Percentiles rank a stretch among this genome's conserved stretches.
These are phyloP conservation scores for Piper longum DNA, from an alignment of 164 flowering plant species.

Conservation along the genomic window DNA sequence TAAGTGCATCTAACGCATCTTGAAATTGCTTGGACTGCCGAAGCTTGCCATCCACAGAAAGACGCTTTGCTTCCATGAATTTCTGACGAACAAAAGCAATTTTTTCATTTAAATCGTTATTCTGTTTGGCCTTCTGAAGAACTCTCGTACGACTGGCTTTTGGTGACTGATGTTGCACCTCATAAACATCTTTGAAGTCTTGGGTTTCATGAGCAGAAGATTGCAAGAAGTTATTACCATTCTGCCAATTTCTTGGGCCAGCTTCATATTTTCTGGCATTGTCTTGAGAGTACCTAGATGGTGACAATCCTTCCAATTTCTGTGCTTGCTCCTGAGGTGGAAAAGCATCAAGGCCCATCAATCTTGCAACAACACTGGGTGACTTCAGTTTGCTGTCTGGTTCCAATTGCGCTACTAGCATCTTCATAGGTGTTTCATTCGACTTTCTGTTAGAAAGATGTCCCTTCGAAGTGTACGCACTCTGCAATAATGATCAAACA, in stretches of 20 bases:
- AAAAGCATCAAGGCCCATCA: constrained; percentile 92
- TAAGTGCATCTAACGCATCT: constrained; percentile 75
- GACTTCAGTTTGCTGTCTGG: constrained; percentile 41
- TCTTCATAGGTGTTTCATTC: constrained; percentile 82
- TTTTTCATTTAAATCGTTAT: constrained; percentile 29
- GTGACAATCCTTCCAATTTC: constrained; percentile 23
- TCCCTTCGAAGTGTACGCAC: constrained; percentile 29
- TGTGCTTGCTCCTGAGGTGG: constrained; percentile 36
- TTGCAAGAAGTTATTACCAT: constrained; percentile 22
- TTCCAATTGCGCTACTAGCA: constrained; percentile 83
- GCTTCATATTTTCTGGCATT: constrained; percentile 19
- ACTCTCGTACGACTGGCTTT: constrained; percentile 16
- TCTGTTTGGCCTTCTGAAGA: constrained; percentile 24
- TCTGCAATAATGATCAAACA: constrained; percentile 27
- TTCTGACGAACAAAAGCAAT: constrained; percentile 86
- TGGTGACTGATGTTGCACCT: constrained; percentile 45
- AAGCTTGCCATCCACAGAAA: constrained; percentile 60
- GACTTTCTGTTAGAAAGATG: constrained; percentile 27
- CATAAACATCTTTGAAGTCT: constrained; percentile 51
- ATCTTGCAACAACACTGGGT: constrained; percentile 78
- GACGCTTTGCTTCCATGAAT: constrained; percentile 79
- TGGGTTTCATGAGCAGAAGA: constrained; percentile 15
- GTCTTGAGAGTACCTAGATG: constrained; percentile 23
- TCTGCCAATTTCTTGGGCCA: constrained; percentile 27
- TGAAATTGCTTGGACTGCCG: constrained; percentile 78